These are phyloP conservation scores for Sapria himalayana DNA, from an alignment of 345 rosid species.

Conservation along the genomic window DNA sequence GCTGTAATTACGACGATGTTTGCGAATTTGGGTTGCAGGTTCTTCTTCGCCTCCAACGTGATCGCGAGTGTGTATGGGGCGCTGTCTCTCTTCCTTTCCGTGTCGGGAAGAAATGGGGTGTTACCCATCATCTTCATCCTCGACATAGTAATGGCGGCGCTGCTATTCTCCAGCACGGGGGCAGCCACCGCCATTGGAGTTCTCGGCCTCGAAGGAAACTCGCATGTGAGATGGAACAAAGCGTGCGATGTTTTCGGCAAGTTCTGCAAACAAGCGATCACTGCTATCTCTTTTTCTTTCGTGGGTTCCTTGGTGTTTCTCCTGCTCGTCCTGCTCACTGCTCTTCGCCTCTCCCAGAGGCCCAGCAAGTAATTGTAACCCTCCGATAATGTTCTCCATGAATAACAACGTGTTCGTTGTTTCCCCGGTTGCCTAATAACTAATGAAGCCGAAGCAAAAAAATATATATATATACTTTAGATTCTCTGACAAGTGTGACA, in stretches of 20 bases:
- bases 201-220: constrained; percentile 38
- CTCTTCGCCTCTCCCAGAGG: constrained; percentile 13
- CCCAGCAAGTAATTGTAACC: too few relatives aligned
- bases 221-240: constrained; percentile 37
- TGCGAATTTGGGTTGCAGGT: too few relatives aligned
- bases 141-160: constrained; percentile 32
- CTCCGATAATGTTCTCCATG: too few relatives aligned
- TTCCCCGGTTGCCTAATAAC: too few relatives aligned
- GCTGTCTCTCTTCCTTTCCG: constrained; percentile 17
- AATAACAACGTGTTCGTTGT: too few relatives aligned
- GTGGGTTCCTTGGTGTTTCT: constrained; percentile 24
- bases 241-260: constrained; percentile 34
- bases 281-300: constrained; percentile 16
- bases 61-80: constrained; percentile 37
- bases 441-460: too few relatives aligned
- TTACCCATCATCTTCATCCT: constrained; percentile 9
- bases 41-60: constrained; percentile 27
- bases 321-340: constrained; percentile 19
- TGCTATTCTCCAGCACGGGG: constrained; percentile 37
- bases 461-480: too few relatives aligned
- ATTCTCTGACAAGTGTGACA: too few relatives aligned
- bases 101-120: constrained; percentile 14
- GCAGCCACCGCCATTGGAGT: constrained; percentile 37
- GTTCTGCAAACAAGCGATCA: constrained; percentile 31
- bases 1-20: too few relatives aligned